Base-by-base conservation (phyloP, 129 eudicot genomes). In the Saussurea involucrata region DNA sequence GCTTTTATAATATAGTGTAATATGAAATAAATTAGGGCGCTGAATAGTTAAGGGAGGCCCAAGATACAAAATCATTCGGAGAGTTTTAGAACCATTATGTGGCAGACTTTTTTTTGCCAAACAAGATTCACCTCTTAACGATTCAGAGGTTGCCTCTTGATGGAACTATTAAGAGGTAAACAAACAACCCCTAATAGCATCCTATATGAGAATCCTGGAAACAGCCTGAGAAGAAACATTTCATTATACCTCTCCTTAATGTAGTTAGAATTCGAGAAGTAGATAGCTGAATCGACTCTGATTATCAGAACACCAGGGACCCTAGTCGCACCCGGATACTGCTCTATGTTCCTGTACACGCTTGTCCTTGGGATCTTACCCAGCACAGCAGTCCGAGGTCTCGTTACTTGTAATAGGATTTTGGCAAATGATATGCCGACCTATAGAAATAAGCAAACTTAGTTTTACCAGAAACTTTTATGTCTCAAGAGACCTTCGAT, bases 231-330 rank as follows among this genome's bases (percentile, higher is more conserved):
- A 65, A 20, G 15, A 7, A 66, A 10, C 4, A 53, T n/a, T 15
- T 8, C 1, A 27, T 20, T 5, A 27, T 85, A 90, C 96, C 96
- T 90, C 68, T 90, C 96, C 71, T 79, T 87, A 3, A 90, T 80
- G 36, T 90, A 90, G 67, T 90, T 90, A 77, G 92, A 81, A 73
- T 90, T 90, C 8, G 96, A 90, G 75, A 90, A 90, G 76, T 90
- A 90, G 15, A 90, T 90, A 7, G 92, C 92, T 0, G 96, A 90
- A 75, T 90, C 96, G 69, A 90, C 87, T 73, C 92, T 77, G 29
- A 86, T 68, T 11, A 90, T 87, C n/a, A 90, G 36, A 76, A 90
- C 80, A 36, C 96, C 92, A 0, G 90, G 96, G 34, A 87, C 86
- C 63, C 79, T 81, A 24, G 87, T 77, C 34, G 96, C 92, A 4